Percentiles rank a stretch among this genome's conserved stretches.
These are phyloP conservation scores for Petasospora rhodanensis DNA, from an alignment of 1,139 yeast species.

Conservation along the genomic window DNA sequence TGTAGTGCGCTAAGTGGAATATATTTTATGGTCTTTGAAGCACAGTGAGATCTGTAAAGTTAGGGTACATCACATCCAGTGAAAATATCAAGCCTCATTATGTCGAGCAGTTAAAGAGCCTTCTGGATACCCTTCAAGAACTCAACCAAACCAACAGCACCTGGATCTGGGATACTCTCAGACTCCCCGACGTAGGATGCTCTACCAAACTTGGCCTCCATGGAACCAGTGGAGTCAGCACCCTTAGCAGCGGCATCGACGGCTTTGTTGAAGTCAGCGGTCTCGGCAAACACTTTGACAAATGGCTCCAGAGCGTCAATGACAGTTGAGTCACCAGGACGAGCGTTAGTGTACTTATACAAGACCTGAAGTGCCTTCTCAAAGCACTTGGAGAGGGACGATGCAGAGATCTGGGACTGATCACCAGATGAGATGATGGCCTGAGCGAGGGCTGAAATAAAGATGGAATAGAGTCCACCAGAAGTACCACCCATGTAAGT, in stretches of 20 bases:
- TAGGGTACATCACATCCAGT: too few relatives aligned
- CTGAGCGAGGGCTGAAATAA: conserved; percentile 60
- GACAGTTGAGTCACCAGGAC: conserved; percentile 86
- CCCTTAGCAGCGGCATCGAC: conserved; percentile 68
- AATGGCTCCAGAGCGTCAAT: conserved; percentile 88
- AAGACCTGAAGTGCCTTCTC: conserved; percentile 55
- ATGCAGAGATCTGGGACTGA: conserved; percentile 30
- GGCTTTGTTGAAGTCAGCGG: conserved; percentile 54
- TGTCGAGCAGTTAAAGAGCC: too few relatives aligned
- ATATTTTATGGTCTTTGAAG: too few relatives aligned
- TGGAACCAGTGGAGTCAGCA: conserved; percentile 65
- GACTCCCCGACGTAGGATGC: conserved; percentile 78
- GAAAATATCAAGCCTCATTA: too few relatives aligned
- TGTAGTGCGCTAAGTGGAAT: too few relatives aligned
- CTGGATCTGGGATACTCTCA: conserved; percentile 77
- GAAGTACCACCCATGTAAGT: conserved; percentile 96
- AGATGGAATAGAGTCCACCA: conserved; percentile 89
- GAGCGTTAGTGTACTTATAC: conserved; percentile 80
- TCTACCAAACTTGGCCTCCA: conserved; percentile 87
- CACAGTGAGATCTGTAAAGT: too few relatives aligned
- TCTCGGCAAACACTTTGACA: conserved; percentile 51
- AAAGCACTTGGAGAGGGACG: conserved; percentile 38
- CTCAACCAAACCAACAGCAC: conserved; percentile 79
- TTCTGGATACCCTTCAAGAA: conserved; percentile 48
- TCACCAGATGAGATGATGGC: conserved; percentile 35